Evolutionary conservation across 1,139 yeast species (phyloP).

Genomic region (Geotrichum cucujoidarum): DNA sequence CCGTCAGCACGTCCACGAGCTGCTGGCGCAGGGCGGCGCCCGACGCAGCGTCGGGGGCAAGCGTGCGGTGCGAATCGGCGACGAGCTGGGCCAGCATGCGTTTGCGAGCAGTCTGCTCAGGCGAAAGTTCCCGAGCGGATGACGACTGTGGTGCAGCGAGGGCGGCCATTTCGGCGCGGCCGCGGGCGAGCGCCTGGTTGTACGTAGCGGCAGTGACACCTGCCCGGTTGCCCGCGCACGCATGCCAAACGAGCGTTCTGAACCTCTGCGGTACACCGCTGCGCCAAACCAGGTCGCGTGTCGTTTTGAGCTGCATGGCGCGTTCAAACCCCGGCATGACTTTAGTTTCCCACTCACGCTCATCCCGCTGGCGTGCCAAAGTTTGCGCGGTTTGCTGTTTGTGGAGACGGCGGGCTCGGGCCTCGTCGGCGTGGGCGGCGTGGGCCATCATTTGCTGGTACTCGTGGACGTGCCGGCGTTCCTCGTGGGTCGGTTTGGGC

Average conservation of each 20-base stretch:
- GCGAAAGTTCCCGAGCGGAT: not conserved
- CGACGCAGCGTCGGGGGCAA: conserved; percentile 46
- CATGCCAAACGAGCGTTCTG: conserved; percentile 51
- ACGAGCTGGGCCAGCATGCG: conserved; percentile 24
- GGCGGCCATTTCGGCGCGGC: conserved; percentile 24
- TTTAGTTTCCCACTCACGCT: conserved; percentile 44
- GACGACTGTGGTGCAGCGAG: too few relatives aligned
- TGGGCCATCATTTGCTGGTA: conserved; percentile 47
- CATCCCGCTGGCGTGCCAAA: conserved; percentile 31
- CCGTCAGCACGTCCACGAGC: conserved; percentile 34
- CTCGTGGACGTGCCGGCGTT: conserved; percentile 51
- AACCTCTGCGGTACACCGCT: conserved; percentile 53
- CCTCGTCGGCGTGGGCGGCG: conserved; percentile 37
- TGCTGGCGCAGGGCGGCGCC: conserved; percentile 40
- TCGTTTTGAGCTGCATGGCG: conserved; percentile 38
- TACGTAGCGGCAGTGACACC: conserved; percentile 26
- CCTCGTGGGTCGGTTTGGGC: conserved; percentile 56
- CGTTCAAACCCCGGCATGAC: conserved; percentile 39
- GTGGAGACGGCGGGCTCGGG: conserved; percentile 27
- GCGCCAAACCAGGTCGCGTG: conserved; percentile 62
- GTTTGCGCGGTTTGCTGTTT: conserved; percentile 32
- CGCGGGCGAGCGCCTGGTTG: conserved; percentile 24
- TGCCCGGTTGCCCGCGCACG: conserved; percentile 42
- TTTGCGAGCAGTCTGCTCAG: not conserved
- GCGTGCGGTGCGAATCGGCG: conserved; percentile 34